These are phyloP conservation scores for Trifolium fragiferum DNA, from an alignment of 306 rosid species.

Conservation along the genomic window DNA sequence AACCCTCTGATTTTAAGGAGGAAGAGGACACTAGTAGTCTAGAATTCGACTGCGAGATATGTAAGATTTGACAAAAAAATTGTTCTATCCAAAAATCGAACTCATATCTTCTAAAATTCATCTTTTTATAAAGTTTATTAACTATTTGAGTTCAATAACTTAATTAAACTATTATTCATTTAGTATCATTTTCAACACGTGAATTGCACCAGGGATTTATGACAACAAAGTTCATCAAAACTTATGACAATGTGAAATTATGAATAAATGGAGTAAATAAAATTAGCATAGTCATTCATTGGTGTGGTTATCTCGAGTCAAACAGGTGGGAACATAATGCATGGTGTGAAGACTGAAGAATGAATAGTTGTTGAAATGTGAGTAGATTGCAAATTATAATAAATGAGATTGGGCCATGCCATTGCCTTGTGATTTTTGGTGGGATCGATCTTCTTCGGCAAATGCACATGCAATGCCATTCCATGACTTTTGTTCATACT, in stretches of 20 bases:
- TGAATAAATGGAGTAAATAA: not conserved
- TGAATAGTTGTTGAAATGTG: not conserved
- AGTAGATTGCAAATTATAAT: not conserved
- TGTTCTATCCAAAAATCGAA: no score
- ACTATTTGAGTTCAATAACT: no score
- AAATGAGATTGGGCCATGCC: slow-evolving; percentile 27
- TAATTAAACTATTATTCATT: no score
- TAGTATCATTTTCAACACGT: not conserved
- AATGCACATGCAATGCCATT: slow-evolving; percentile 52
- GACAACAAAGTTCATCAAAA: no score
- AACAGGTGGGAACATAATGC: slow-evolving; percentile 40
- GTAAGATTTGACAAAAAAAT: no score
- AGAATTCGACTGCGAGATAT: no score
- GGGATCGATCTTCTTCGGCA: slow-evolving; percentile 12
- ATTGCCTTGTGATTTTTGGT: slow-evolving; percentile 30
- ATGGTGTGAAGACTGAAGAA: not conserved
- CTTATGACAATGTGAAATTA: no score
- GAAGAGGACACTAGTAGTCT: no score
- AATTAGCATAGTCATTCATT: not conserved
- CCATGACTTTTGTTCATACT: slow-evolving; percentile 17
- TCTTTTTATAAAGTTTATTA: no score
- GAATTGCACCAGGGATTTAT: not conserved
- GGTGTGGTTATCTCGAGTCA: not conserved
- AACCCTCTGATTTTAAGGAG: no score
- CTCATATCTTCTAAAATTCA: no score